Conservation (phyloP, 2,329 filamentous ascomycete species). For the Myriangium duriaei region DNA sequence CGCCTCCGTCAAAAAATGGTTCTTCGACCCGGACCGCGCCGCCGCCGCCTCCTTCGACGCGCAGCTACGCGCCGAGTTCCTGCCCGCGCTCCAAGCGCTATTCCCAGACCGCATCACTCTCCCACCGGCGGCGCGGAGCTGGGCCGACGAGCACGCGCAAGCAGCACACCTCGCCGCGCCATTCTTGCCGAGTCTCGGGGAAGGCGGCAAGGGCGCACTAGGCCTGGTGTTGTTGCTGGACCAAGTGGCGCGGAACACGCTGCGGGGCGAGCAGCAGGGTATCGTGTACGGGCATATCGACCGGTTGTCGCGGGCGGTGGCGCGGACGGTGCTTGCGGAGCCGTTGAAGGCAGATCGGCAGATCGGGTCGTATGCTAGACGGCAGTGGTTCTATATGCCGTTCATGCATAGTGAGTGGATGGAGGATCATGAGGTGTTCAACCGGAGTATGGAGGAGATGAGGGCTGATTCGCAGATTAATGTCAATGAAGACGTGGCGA, state of each 20-base stretch:
- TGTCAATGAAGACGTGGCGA: neutral
- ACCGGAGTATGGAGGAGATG: neutral
- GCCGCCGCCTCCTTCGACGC: conserved; percentile 27
- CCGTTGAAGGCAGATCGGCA: neutral
- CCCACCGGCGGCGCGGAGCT: conserved; percentile 17
- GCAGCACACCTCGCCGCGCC: conserved; percentile 21
- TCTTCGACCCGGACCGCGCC: conserved; percentile 19
- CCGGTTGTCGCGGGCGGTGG: conserved; percentile 28
- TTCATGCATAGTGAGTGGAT: conserved; percentile 6
- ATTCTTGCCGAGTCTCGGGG: conserved; percentile 24
- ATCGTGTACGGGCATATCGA: conserved; percentile 46
- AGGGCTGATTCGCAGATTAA: neutral
- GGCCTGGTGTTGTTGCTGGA: conserved; percentile 47
- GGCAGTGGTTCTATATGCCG: conserved; percentile 6
- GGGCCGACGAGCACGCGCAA: conserved; percentile 16
- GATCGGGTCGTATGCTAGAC: neutral
- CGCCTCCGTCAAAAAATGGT: conserved; percentile 26
- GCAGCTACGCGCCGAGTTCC: conserved; percentile 23
- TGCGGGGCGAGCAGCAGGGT: conserved; percentile 38
- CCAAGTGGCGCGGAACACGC: conserved; percentile 51
- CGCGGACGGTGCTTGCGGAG: conserved; percentile 12
- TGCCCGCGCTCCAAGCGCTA: conserved; percentile 25
- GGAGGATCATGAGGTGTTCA: conserved; percentile 5
- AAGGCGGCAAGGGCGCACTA: conserved; percentile 29
- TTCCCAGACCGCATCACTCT: conserved; percentile 23